phyloP scores from a whole-genome alignment of 1,284 basidiomycete species.

The Xerocomus amazonicus region DNA sequence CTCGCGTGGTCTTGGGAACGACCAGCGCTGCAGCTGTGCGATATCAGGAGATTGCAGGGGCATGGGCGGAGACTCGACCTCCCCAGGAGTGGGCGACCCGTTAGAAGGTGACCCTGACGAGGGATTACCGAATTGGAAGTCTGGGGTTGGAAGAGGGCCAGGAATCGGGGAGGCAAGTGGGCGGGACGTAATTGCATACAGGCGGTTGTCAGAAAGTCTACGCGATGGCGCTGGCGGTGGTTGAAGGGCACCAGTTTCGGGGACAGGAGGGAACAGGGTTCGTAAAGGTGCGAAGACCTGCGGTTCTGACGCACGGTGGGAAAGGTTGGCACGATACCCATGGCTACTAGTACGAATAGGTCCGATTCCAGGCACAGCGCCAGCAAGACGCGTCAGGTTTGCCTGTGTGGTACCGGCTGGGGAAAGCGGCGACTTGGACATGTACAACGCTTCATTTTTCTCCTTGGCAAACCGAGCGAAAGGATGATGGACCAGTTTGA shows the following conservation, averaged over 20 bases:
- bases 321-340: conserved; percentile 33
- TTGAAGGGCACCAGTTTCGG: conserved; percentile 20
- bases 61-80: conserved; percentile 45
- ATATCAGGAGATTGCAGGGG: conserved; percentile 24
- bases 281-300: conserved; percentile 32
- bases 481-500: conserved; percentile 59
- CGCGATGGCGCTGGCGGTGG: conserved; percentile 15
- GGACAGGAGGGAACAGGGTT: conserved; percentile 31
- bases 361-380: conserved; percentile 17
- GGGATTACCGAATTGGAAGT: conserved; percentile 65
- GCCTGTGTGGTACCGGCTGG: conserved; percentile 30
- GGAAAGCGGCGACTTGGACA: conserved; percentile 35
- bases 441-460: conserved; percentile 49
- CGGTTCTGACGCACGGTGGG: conserved; percentile 46
- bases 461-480: conserved; percentile 57
- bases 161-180: conserved; percentile 53
- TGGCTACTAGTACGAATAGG: conserved; percentile 21
- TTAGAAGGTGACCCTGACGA: conserved; percentile 41
- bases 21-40: conserved; percentile 28
- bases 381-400: conserved; percentile 21
- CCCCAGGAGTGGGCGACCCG: conserved; percentile 42
- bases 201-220: conserved; percentile 42
- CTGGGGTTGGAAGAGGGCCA: conserved; percentile 65
- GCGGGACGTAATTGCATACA: conserved; percentile 49
- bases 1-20: conserved; percentile 34